Percentiles rank a stretch among this genome's conserved stretches.
These are phyloP conservation scores for Penicillium manginii DNA, from an alignment of 495 filamentous ascomycete species.

Conservation along the genomic window DNA sequence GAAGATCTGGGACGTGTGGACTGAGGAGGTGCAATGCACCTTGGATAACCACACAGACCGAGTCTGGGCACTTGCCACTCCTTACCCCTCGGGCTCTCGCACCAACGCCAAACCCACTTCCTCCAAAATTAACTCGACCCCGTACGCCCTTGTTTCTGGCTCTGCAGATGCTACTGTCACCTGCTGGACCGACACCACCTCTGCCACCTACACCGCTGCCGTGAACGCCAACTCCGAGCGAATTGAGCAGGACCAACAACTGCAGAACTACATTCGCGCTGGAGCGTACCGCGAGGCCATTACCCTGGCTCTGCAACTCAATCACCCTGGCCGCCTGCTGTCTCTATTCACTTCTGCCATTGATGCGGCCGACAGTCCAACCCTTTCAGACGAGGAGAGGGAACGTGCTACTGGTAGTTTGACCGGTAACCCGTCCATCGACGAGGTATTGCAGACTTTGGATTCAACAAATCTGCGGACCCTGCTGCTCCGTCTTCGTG, in stretches of 20 bases:
- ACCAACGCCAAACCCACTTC: slow-evolving; percentile 37
- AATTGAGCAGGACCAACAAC: slow-evolving; percentile 88
- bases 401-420: slow-evolving; percentile 46
- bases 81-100: slow-evolving; percentile 53
- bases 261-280: slow-evolving; percentile 87
- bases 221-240: slow-evolving; percentile 72
- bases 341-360: slow-evolving; percentile 80
- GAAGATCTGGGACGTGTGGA: slow-evolving; percentile 86
- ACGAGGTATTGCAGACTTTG: slow-evolving; percentile 78
- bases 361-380: slow-evolving; percentile 54
- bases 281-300: slow-evolving; percentile 90
- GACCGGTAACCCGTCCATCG: slow-evolving; percentile 76
- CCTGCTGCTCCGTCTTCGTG: slow-evolving; percentile 77
- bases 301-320: slow-evolving; percentile 84
- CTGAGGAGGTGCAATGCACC: slow-evolving; percentile 81
- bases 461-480: slow-evolving; percentile 80
- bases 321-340: slow-evolving; percentile 87
- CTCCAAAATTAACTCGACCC: slow-evolving; percentile 36
- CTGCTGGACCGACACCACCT: slow-evolving; percentile 93
- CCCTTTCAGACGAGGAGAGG: slow-evolving; percentile 25
- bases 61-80: slow-evolving; percentile 84
- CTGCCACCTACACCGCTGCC: slow-evolving; percentile 71
- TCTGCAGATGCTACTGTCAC: slow-evolving; percentile 87
- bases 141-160: slow-evolving; percentile 80
- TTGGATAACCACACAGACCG: slow-evolving; percentile 96